These are phyloP conservation scores for Miamiensis avidus DNA, from an alignment of 169 alveolate species.

Conservation along the genomic window DNA sequence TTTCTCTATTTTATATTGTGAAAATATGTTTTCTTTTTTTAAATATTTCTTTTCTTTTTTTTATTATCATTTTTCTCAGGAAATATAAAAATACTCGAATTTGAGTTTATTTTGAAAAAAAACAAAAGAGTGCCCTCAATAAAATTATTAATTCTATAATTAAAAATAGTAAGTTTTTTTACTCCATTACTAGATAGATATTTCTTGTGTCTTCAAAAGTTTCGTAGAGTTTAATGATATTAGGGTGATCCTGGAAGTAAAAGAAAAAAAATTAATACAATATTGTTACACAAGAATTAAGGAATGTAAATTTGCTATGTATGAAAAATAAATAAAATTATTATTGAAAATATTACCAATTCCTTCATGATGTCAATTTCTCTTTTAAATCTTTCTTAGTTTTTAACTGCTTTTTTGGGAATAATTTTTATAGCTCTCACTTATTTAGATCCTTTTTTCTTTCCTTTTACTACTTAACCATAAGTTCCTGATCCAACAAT, in stretches of 20 bases:
- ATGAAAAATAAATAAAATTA: too few species aligned
- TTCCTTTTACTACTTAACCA: constrained; percentile 39
- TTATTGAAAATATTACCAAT: constrained; percentile 6
- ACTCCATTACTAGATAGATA: constrained; percentile 81
- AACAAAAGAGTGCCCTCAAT: too few species aligned
- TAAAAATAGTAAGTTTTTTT: background rate
- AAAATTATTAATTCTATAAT: too few species aligned
- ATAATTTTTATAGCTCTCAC: constrained; percentile 52
- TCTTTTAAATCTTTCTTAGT: constrained; percentile 47
- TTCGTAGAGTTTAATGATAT: constrained; percentile 92
- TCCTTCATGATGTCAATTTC: constrained; percentile 57
- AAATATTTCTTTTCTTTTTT: too few species aligned
- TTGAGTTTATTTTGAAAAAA: too few species aligned
- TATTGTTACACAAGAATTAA: background rate
- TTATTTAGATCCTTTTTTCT: constrained; percentile 29
- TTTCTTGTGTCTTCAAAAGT: constrained; percentile 84
- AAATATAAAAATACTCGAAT: too few species aligned
- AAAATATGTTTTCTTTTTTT: too few species aligned
- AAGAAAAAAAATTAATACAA: background rate
- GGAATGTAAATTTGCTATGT: background rate
- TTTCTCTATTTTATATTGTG: too few species aligned
- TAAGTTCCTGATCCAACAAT: constrained; percentile 41
- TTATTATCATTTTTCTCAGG: too few species aligned
- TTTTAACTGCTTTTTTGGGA: constrained; percentile 46
- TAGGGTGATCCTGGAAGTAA: constrained; percentile 91